Base-by-base conservation (phyloP, 2,329 filamentous ascomycete genomes). In the Epichloe amarillans region DNA sequence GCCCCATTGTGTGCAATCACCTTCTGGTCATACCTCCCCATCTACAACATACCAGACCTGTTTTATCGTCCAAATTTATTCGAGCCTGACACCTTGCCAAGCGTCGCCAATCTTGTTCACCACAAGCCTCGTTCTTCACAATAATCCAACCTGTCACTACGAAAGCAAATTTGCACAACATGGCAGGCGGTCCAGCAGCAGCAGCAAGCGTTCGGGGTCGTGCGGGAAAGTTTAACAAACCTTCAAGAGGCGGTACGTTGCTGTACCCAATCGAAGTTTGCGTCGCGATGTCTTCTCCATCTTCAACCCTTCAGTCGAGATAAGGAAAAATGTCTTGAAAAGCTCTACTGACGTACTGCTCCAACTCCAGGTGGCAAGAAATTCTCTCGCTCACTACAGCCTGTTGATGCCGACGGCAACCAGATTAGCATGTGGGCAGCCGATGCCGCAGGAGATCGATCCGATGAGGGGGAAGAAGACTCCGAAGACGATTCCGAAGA, bases 141-240 rank as follows among this genome's bases (percentile, higher is more conserved):
- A 17, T 19, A 7, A 17, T 38, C 21, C 6, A 17, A 30, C 8
- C 4, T 7, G 2, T 30, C 35, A 17, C 19, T 19, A 26, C 17
- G 30, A 30, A n/a, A 39, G 33, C 14, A 39, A 39, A 19, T 26
- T 39, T 23, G 36, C 45, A 53, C 62, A 70, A 60, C 47, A 76
- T 80, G 76, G 66, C 72, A 64, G 66, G 67, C 55, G 64, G 65
- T 53, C 61, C 67, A 50, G 73, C 72, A 30, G 73, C 72, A 30
- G 30, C 30, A 56, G 61, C 67, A 40, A 64, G 66, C 49, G 68
- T 83, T 57, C 79, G 88, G 65, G 89, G 88, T 60, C 86, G 90
- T 65, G 89, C 86, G 62, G 88, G 90, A 70, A 97, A 97, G 72
- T 95, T 91, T 69, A 86, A 82, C 73, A 97, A 96, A 75, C 88